Base-by-base conservation (phyloP, 139 green algal species). In the Ulvella scutata region DNA sequence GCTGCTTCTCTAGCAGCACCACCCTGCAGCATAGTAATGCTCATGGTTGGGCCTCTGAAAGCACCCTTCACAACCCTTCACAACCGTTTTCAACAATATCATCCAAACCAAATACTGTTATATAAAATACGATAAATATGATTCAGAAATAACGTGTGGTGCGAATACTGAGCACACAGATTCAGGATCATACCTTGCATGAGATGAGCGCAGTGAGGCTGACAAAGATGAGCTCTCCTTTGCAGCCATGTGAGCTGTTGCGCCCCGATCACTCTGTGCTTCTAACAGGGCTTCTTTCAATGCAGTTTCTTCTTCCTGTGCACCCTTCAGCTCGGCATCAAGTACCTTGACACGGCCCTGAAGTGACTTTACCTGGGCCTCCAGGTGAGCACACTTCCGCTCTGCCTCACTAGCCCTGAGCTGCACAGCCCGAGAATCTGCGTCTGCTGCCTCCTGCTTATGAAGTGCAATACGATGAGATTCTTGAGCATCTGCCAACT, bases 1-100 rank as follows among this genome's bases (percentile, higher is more conserved):
- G 7, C 51, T 67, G 51, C 51, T 67, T 67, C 51, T 67, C 51
- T 26, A 67, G 51, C 51, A 67, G n/a, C 51, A 67, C 51, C 51
- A 67, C n/a, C 51, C 51, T 67, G 51, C 51, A 67, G n/a, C n/a
- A n/a, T n/a, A n/a, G n/a, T n/a, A n/a, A n/a, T n/a, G n/a, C n/a
- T n/a, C n/a, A n/a, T n/a, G n/a, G n/a, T n/a, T n/a, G n/a, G n/a
- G n/a, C n/a, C n/a, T n/a, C n/a, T n/a, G n/a, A n/a, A n/a, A n/a
- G n/a, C n/a, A n/a, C n/a, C n/a, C n/a, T n/a, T n/a, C n/a, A n/a
- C n/a, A n/a, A n/a, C n/a, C n/a, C n/a, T n/a, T n/a, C n/a, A n/a
- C n/a, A n/a, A n/a, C n/a, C n/a, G n/a, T n/a, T n/a, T n/a, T n/a
- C n/a, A n/a, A n/a, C n/a, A n/a, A n/a, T n/a, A n/a, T n/a, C n/a